Evolutionary conservation across 176 grass and related monocot genomes (phyloP), one percentile per base, ranked within the genome.

Genomic region (Aegilops speltoides): DNA sequence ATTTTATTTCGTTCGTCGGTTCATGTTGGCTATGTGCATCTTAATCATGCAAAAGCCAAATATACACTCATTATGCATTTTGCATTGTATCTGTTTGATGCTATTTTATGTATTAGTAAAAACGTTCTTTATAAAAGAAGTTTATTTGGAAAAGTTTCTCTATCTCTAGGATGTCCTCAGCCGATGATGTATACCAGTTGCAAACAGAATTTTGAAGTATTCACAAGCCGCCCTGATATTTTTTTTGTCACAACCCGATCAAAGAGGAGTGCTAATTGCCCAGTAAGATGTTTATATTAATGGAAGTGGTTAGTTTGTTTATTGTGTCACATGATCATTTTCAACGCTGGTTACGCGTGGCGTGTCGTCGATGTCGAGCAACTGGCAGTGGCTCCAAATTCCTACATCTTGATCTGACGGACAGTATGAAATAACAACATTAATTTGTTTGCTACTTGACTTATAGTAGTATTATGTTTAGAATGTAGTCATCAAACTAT

Each of bases 321-420:
- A 76, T 60, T 9, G 10, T 59, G 32, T 59, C 73, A 72, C 7
- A 19, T 9, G 10, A 87, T 79, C 66, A 61, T 24, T 41, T 67
- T 80, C 76, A 82, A 62, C n/a, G 5, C 8, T 5, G 15, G 50
- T 15, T 24, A 86, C 84, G 73, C 52, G 65, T 78, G 72, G 64
- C 23, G 38, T 78, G 37, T 28, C 38, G 78, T 79, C n/a, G 54
- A 64, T 73, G 24, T 43, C 5, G 23, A 41, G 4, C 20, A 73
- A 70, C 17, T 25, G 23, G 23, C 19, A 56, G 9, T 1, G 7
- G 29, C 11, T 40, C 6, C 41, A 80, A 68, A 43, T 57, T 57
- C 23, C 54, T 43, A 63, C 56, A 6, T 66, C 7, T 4, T 12
- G 50, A 40, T 40, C 5, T 20, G 54, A 80, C 19, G 3, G 25